Evolutionary conservation across 2,329 filamentous ascomycete species (phyloP).

Genomic region (Talaromyces sp.): DNA sequence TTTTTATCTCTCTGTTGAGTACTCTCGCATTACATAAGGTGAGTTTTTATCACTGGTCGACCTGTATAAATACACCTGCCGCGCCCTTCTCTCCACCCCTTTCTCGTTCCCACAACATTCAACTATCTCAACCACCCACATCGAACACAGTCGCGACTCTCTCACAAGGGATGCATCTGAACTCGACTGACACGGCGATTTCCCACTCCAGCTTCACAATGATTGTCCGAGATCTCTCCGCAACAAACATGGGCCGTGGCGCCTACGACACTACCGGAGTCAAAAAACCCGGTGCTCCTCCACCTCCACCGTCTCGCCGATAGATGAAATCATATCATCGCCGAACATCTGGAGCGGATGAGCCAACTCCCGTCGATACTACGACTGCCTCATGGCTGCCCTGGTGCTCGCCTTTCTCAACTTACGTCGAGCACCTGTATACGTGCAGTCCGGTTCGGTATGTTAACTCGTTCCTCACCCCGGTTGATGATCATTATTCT

Average conservation of each 20-base stretch:
- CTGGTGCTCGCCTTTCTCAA: background rate
- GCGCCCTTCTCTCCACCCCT: background rate
- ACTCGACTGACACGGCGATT: background rate
- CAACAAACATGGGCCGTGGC: slow-evolving; percentile 48
- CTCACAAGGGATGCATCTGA: background rate
- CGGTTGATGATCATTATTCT: background rate
- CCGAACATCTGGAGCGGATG: background rate
- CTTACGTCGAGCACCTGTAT: background rate
- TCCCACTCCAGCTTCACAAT: slow-evolving; percentile 31
- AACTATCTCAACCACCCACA: background rate
- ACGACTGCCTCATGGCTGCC: background rate
- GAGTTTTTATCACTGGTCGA: background rate
- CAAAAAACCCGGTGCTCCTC: slow-evolving; percentile 43
- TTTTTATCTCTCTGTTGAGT: background rate
- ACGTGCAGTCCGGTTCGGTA: background rate
- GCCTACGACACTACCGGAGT: slow-evolving; percentile 51
- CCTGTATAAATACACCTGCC: slow-evolving; percentile 4
- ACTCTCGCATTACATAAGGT: slow-evolving; percentile 9
- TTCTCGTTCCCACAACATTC: background rate
- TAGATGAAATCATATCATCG: background rate
- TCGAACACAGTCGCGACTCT: background rate
- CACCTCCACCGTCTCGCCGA: slow-evolving; percentile 38
- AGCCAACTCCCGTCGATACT: background rate
- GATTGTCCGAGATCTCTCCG: slow-evolving; percentile 37
- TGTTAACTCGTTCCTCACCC: background rate